Evolutionary conservation across 371 early-diverging fungal species (phyloP).

Genomic region (Mortierella polycephala): DNA sequence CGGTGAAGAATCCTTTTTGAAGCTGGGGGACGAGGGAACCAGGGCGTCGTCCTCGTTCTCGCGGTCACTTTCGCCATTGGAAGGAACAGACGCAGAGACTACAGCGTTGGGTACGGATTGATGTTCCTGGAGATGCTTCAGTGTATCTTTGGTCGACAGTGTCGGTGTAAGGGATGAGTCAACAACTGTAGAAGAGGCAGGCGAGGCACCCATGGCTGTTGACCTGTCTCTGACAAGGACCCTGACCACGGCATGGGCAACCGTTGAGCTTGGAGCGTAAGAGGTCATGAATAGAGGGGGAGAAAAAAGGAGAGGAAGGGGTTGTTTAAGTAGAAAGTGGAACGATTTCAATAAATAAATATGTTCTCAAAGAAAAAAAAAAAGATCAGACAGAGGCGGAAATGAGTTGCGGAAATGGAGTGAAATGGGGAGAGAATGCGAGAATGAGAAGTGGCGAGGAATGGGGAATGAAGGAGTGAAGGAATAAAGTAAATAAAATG

Average conservation of each 20-base stretch:
- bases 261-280: constrained; percentile 17
- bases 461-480: neutral
- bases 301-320: neutral
- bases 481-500: neutral
- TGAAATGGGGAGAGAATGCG: neutral
- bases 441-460: neutral
- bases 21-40: constrained; percentile 20
- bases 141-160: too few relatives aligned
- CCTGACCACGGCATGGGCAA: constrained; percentile 15
- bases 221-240: constrained; percentile 2
- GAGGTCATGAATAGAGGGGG: constrained; percentile 19
- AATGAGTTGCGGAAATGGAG: neutral
- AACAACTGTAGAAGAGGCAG: neutral
- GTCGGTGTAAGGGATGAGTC: constrained; percentile 1
- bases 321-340: constrained; percentile 1
- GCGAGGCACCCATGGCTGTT: too few relatives aligned
- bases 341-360: too few relatives aligned
- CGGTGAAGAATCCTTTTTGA: neutral
- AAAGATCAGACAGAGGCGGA: neutral
- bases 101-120: neutral
- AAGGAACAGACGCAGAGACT: neutral
- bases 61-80: constrained; percentile 6
- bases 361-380: neutral
- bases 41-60: constrained; percentile 29
- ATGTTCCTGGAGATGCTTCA: too few relatives aligned